Conservation (phyloP, 208 protist genomes). For the Endotrypanum monterogeii region DNA sequence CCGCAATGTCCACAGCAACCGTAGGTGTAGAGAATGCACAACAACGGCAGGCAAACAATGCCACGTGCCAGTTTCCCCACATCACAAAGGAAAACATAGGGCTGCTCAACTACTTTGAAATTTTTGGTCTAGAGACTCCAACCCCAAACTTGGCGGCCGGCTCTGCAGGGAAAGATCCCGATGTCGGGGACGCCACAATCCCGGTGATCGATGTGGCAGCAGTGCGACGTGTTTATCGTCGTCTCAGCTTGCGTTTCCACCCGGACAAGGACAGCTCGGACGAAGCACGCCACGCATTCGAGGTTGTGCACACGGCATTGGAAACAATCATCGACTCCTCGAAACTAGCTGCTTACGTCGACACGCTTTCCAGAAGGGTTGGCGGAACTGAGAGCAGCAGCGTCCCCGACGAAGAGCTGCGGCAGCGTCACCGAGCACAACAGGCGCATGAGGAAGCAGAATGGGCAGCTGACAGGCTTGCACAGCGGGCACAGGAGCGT, state of each 20-base stretch:
- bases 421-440: constrained; percentile 40
- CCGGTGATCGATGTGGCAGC: constrained; percentile 21
- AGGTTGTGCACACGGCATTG: constrained; percentile 52
- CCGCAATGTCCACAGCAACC: background rate
- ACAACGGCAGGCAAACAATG: background rate
- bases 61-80: constrained; percentile 3
- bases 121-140: constrained; percentile 42
- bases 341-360: constrained; percentile 48
- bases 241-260: constrained; percentile 77
- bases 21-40: background rate
- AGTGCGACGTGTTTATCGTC: constrained; percentile 58
- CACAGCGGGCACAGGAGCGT: constrained; percentile 46
- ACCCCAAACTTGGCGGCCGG: background rate
- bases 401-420: constrained; percentile 3
- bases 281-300: constrained; percentile 67
- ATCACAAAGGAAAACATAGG: constrained; percentile 69
- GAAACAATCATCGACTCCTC: constrained; percentile 63
- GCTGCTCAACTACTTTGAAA: constrained; percentile 57
- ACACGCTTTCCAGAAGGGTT: constrained; percentile 6
- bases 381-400: background rate
- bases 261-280: constrained; percentile 82
- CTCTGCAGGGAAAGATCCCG: background rate
- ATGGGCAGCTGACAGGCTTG: constrained; percentile 55
- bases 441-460: constrained; percentile 55
- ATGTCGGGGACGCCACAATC: background rate